phyloP scores from a whole-genome alignment of 1,284 basidiomycete genomes.

The Moesziomyces antarcticus region DNA sequence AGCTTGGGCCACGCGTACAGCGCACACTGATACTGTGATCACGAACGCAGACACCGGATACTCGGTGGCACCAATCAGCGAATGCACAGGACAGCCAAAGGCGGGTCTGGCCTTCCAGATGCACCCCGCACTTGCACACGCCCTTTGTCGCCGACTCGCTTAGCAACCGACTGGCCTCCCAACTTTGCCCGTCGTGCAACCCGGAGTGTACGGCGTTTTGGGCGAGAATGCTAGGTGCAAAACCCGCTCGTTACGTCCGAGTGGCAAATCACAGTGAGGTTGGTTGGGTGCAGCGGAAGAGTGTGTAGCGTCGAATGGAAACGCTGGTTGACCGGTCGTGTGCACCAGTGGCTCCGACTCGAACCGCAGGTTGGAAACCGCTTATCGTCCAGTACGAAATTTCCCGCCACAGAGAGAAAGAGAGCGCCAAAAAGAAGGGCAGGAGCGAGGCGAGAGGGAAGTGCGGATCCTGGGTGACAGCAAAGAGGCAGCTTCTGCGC shows the following conservation, averaged over 20 bases:
- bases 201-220: too few species aligned
- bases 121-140: neutral
- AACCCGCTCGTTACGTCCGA: too few species aligned
- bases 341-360: neutral
- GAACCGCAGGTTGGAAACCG: neutral
- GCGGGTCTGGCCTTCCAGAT: neutral
- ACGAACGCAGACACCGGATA: neutral
- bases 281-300: neutral
- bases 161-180: neutral
- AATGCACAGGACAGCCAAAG: too few species aligned
- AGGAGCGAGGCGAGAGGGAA: neutral
- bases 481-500: neutral
- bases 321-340: neutral
- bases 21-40: neutral
- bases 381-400: neutral
- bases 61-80: neutral
- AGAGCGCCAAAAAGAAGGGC: too few species aligned
- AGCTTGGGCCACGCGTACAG: neutral
- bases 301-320: neutral
- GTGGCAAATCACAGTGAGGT: too few species aligned
- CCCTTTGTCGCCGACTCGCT: neutral
- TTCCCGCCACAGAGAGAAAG: too few species aligned
- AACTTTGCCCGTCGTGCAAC: too few species aligned
- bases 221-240: too few species aligned
- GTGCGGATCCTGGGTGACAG: neutral